Evolutionary conservation across 2,329 filamentous ascomycete species (phyloP).

Genomic region (Colletotrichum cordylinicola): DNA sequence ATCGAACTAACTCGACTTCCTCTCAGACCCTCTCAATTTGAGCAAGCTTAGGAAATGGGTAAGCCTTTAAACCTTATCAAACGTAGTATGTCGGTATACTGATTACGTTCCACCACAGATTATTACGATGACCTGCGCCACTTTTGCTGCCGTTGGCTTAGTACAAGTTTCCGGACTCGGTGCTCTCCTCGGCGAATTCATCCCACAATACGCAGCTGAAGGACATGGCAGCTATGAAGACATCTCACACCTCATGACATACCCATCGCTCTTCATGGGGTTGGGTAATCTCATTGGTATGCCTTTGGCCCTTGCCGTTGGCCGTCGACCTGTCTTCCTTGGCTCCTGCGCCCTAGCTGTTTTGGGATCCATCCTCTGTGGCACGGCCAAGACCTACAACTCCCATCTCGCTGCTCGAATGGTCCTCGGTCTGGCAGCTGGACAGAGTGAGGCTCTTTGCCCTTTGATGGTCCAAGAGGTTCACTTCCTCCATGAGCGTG

Average conservation of each 20-base stretch:
- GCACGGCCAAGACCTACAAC: slow-evolving; percentile 31
- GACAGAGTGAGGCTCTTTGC: slow-evolving; percentile 46
- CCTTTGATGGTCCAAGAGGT: slow-evolving; percentile 46
- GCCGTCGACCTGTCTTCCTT: slow-evolving; percentile 37
- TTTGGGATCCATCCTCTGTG: slow-evolving; percentile 32
- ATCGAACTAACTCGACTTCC: neutral
- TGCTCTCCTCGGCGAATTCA: slow-evolving; percentile 4
- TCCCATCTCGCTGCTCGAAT: slow-evolving; percentile 42
- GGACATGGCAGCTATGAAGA: slow-evolving; percentile 6
- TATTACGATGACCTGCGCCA: neutral
- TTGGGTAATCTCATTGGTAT: slow-evolving; percentile 35
- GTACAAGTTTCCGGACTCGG: slow-evolving; percentile 8
- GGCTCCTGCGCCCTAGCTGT: slow-evolving; percentile 32
- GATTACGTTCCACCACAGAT: neutral
- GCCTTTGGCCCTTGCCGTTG: slow-evolving; percentile 39
- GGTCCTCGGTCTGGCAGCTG: slow-evolving; percentile 43
- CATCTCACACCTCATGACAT: slow-evolving; percentile 7
- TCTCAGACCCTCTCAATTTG: slow-evolving; percentile 1
- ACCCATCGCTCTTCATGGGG: slow-evolving; percentile 29
- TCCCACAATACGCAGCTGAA: slow-evolving; percentile 2
- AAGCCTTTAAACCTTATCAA: neutral
- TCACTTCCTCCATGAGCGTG: slow-evolving; percentile 50
- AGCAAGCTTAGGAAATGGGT: slow-evolving; percentile 6
- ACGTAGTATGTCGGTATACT: neutral
- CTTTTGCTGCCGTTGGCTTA: neutral